Conservation (phyloP, 1,284 basidiomycete species). For the Trametes sp. region DNA sequence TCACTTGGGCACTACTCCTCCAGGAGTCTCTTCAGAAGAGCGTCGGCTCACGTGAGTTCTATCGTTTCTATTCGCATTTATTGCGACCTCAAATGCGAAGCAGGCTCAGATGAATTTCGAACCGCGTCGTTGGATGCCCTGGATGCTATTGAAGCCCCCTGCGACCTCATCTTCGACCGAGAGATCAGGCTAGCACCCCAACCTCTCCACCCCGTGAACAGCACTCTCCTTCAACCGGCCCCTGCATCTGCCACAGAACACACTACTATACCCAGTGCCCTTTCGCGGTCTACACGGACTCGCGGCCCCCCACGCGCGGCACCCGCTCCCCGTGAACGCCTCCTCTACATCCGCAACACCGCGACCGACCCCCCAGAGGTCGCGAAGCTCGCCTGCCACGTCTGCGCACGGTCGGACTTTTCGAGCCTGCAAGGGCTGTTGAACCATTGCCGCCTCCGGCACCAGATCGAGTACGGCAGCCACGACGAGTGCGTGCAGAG, state of each 20-base stretch:
- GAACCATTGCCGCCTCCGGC: slow-evolving; percentile 76
- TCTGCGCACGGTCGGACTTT: slow-evolving; percentile 68
- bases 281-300: slow-evolving; percentile 38
- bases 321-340: slow-evolving; percentile 47
- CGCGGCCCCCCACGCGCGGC: slow-evolving; percentile 46
- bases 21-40: slow-evolving; percentile 56
- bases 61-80: too few species aligned
- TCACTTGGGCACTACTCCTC: slow-evolving; percentile 69
- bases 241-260: slow-evolving; percentile 10
- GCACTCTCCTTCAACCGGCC: slow-evolving; percentile 11
- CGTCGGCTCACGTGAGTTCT: neutral
- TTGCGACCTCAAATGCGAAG: neutral
- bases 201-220: slow-evolving; percentile 25
- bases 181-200: slow-evolving; percentile 42
- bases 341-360: slow-evolving; percentile 53
- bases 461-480: slow-evolving; percentile 72
- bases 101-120: slow-evolving; percentile 45
- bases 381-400: slow-evolving; percentile 63
- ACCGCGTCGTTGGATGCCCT: slow-evolving; percentile 65
- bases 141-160: slow-evolving; percentile 59
- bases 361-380: slow-evolving; percentile 46
- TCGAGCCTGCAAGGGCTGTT: slow-evolving; percentile 78
- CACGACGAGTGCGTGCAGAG: slow-evolving; percentile 78
- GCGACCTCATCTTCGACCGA: slow-evolving; percentile 55
- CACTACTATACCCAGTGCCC: slow-evolving; percentile 6